Evolutionary conservation across 2,329 filamentous ascomycete genomes (phyloP), one percentile per base, ranked within the genome.

Genomic region (Parascedosporium putredinis): DNA sequence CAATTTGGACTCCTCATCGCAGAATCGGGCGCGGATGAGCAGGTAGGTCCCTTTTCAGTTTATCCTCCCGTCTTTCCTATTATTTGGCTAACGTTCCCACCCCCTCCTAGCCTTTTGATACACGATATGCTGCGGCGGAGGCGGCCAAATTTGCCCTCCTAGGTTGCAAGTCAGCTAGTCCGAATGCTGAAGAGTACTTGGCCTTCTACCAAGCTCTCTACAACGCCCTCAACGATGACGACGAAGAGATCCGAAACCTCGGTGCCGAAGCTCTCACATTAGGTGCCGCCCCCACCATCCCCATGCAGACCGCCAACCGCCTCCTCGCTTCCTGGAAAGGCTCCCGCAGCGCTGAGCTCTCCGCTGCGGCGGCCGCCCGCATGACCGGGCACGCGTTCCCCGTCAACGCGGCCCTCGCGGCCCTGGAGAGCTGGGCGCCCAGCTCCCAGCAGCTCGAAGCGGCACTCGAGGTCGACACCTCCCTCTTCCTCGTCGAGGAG

Each of bases 401-500:
- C 51, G 33, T 42, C 38, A 24, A 42, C 36, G 22, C 36, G 8
- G 23, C 47, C 4, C 12, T 22, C 23, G 23, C 34, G 6, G n/a
- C 10, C 34, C 38, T 43, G 3, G 4, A 16, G 25, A n/a, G 3
- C 40, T 50, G 38, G 27, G 29, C 9, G 9, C 27, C 47, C 2
- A 34, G 38, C 12, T 29, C 40, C 9, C 18, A 16, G 1, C 69
- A 74, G 51, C 66, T 83, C 18, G 53, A 59, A 3, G 54, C 61
- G 7, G 73, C 76, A 3, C 62, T 79, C 58, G 64, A 67, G 50
- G 70, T 75, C 56, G 78, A 87, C 59, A 78, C 81, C 54, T 73
- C 82, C 3, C 76, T 98, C 1, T 98, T 98, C 62, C 83, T 78
- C 1, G 76, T 88, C 50, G 93, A 98, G 66, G 90, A 94, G 62